Evolutionary conservation across 257 asterid species (phyloP).

Genomic region (Parsonsia alboflavescens): DNA sequence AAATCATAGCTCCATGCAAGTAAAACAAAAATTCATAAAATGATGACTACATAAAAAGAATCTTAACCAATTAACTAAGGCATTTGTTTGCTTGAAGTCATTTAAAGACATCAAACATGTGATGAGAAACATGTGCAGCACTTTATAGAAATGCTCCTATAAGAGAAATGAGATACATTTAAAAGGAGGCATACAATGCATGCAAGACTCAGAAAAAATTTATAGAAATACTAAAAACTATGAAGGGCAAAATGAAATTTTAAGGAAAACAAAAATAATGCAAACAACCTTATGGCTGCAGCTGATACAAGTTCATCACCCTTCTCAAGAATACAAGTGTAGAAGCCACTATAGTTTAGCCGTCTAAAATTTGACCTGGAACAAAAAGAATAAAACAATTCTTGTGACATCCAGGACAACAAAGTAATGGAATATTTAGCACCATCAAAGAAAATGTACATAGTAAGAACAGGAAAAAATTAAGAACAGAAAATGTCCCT

Average conservation of each 20-base stretch:
- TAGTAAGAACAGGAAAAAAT: neutral
- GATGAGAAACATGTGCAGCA: neutral
- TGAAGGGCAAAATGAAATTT: neutral
- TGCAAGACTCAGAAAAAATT: neutral
- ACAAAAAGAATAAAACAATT: neutral
- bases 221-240: neutral
- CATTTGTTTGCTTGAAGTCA: neutral
- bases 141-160: neutral
- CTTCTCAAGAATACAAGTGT: conserved; percentile 73
- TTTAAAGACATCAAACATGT: neutral
- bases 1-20: neutral
- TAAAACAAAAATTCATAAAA: neutral
- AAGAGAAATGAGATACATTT: neutral
- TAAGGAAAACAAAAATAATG: conserved; percentile 15
- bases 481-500: neutral
- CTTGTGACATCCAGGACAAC: neutral
- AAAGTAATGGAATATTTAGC: neutral
- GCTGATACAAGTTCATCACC: conserved; percentile 73
- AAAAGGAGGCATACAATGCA: neutral
- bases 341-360: conserved; percentile 73
- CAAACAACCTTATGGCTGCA: conserved; percentile 79
- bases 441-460: neutral
- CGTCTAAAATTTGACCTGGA: conserved; percentile 86
- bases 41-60: too few species aligned
- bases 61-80: neutral